Base-by-base conservation (phyloP, 2,329 filamentous ascomycete species). In the Amphichorda felina region DNA sequence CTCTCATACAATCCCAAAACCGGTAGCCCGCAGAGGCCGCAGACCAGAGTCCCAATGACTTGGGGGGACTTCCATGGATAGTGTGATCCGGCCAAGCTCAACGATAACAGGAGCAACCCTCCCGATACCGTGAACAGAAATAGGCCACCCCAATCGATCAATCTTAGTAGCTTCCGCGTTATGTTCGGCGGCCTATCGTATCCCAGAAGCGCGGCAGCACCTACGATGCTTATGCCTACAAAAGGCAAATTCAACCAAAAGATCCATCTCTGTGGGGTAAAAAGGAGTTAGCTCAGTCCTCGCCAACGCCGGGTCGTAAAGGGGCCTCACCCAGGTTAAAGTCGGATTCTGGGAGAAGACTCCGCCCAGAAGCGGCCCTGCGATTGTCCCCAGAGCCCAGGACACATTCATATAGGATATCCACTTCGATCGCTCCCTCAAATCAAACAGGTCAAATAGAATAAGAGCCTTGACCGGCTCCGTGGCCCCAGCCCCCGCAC, bases 131-230 rank as follows among this genome's bases (percentile, higher is more conserved):
- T 48, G 47, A 84, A 82, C 4, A 84, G 47, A 1, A 68, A 42
- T 4, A 70, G 66, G 2, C 80, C 79, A 22, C 73, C 36, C 66
- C 72, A 83, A 48, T 84, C 79, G 17, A 83, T 66, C 3, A 37
- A 27, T 14, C 37, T 39, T 21, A 49, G 34, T 3, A 42, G 36
- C 8, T 21, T 19, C 14, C 32, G 18, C 17, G 38, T 34, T 1
- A 35, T 34, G 2, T 38, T 33, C 13, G 19, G 11, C 21, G 38
- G 34, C 30, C 36, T 33, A 33, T 50, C 47, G 19, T 51, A 48
- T 22, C 44, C 46, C 9, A 57, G 41, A 31, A 56, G 49, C 25
- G 48, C 38, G 29, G 44, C 41, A 4, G 47, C 38, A 15, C 52
- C 44, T 8, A 45, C 22, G 11, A 46, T 24, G 21, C 45, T 45